A percentile compares a stretch with the other conserved stretches of the same genome.
These are phyloP conservation scores for Extremus antarcticus DNA, from an alignment of 495 filamentous ascomycete genomes.

Conservation along the genomic window DNA sequence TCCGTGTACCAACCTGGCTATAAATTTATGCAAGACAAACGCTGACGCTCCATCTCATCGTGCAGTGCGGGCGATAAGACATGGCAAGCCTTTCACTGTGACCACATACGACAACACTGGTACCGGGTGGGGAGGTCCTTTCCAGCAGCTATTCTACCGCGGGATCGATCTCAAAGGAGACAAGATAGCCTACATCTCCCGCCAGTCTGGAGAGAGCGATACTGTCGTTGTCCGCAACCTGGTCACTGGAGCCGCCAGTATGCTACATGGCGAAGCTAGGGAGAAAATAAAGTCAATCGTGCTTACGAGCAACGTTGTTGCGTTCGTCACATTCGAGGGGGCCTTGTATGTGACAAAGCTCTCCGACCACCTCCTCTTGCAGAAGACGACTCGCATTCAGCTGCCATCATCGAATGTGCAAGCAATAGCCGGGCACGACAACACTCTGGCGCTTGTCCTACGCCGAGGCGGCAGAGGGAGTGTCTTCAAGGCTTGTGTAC, in stretches of 20 bases:
- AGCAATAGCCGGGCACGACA: not conserved
- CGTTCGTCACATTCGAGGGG: not conserved
- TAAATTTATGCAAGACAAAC: too few species aligned
- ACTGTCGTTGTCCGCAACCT: slow-evolving; percentile 4
- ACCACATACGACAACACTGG: not conserved
- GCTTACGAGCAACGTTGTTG: slow-evolving; percentile 1
- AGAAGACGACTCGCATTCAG: not conserved
- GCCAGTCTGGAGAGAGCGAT: not conserved
- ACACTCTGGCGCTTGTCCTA: not conserved
- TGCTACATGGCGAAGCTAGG: not conserved
- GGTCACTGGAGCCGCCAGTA: not conserved
- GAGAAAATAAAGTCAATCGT: not conserved
- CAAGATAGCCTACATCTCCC: not conserved
- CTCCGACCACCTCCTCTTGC: not conserved
- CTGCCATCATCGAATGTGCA: not conserved
- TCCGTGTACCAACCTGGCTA: too few species aligned
- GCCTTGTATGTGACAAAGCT: not conserved
- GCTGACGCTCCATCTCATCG: not conserved
- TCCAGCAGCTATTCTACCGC: too few species aligned
- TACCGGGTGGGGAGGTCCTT: not conserved
- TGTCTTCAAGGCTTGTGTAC: not conserved
- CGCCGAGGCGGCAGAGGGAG: not conserved
- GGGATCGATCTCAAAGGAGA: not conserved
- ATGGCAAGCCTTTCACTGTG: not conserved
- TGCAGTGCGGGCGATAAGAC: not conserved